Evolutionary conservation across 176 grass and related monocot species (phyloP).

Genomic region (Carex cristatella): DNA sequence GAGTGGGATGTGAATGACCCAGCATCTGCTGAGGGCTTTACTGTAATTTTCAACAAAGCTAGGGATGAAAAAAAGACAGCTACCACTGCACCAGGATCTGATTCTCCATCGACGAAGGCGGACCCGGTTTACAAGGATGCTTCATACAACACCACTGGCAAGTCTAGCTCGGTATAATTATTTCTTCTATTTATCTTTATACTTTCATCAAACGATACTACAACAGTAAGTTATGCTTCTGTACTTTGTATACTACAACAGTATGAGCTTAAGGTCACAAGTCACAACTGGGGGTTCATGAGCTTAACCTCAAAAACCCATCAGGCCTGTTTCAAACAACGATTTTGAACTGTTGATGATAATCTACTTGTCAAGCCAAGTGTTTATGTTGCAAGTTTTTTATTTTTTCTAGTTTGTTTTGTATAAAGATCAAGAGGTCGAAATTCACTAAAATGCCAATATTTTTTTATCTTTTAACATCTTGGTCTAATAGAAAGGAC

Average conservation of each 20-base stretch:
- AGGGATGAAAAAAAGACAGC: conserved; percentile 38
- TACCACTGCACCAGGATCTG: background rate
- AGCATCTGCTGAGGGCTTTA: conserved; percentile 35
- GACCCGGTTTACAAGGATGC: conserved; percentile 23
- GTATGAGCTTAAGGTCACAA: background rate
- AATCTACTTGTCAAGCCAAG: background rate
- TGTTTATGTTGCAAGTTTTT: background rate
- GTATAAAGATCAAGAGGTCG: background rate
- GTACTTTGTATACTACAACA: background rate
- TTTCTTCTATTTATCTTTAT: background rate
- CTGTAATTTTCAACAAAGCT: conserved; percentile 39
- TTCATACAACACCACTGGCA: background rate
- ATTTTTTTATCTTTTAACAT: background rate
- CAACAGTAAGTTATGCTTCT: background rate
- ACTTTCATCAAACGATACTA: background rate
- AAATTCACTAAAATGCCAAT: background rate
- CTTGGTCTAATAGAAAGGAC: background rate
- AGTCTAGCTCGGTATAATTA: conserved; percentile 21
- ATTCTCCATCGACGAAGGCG: conserved; percentile 17
- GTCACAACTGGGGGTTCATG: background rate
- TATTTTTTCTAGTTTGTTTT: background rate
- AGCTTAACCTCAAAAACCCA: background rate
- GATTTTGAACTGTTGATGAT: background rate
- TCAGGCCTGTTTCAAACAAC: background rate
- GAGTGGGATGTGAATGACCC: conserved; percentile 39